phyloP scores from a whole-genome alignment of 257 asterid genomes.

The Leptodermis oblonga region DNA sequence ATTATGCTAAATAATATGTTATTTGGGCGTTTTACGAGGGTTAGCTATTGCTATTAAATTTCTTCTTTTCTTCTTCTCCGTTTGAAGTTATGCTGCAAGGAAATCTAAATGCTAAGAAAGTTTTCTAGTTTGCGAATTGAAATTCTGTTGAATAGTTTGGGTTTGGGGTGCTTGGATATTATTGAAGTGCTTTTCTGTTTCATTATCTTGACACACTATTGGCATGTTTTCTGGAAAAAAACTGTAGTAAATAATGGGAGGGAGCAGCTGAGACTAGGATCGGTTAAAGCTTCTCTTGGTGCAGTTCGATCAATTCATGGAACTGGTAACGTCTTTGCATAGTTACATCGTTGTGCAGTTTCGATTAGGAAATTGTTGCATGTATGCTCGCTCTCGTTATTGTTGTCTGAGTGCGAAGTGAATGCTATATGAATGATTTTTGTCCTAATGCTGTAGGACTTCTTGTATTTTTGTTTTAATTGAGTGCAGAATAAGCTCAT shows the following conservation, averaged over 20 bases:
- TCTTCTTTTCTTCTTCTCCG: background rate
- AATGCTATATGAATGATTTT: background rate
- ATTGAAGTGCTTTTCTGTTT: background rate
- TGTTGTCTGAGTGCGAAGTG: background rate
- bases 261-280: constrained; percentile 36
- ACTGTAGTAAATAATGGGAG: constrained; percentile 38
- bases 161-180: background rate
- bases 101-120: too few relatives aligned
- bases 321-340: constrained; percentile 46
- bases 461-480: background rate
- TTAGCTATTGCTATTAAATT: background rate
- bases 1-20: background rate
- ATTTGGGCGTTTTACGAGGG: background rate
- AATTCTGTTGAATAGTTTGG: background rate
- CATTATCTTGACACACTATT: constrained; percentile 3
- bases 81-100: too few relatives aligned
- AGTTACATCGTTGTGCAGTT: background rate
- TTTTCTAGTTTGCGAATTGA: background rate
- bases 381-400: background rate
- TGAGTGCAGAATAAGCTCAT: background rate
- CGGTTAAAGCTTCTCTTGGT: constrained; percentile 31
- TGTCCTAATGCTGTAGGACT: background rate
- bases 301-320: constrained; percentile 55
- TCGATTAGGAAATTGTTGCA: background rate
- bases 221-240: constrained; percentile 11